Conservation (phyloP, 2,329 filamentous ascomycete genomes). For the Nannizziopsis barbatae region DNA sequence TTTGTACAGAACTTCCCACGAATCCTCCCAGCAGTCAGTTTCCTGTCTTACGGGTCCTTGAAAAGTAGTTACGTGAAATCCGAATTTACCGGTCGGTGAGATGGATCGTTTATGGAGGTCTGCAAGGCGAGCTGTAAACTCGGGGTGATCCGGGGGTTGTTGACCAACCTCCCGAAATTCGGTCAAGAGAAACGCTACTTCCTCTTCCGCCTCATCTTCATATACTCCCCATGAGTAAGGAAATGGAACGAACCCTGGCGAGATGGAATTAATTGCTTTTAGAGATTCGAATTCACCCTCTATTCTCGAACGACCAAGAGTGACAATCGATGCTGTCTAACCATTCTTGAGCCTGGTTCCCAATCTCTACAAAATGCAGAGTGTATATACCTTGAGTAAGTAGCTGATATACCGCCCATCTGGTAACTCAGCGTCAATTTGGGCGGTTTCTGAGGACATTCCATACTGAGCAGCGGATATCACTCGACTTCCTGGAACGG, state of each 20-base stretch:
- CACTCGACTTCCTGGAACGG: no score
- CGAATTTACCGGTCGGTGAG: slow-evolving; percentile 30
- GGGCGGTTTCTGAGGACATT: no score
- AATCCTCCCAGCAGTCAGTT: slow-evolving; percentile 23
- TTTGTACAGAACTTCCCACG: slow-evolving; percentile 29
- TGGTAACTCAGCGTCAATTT: no score
- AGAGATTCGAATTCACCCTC: slow-evolving; percentile 27
- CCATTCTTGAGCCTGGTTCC: no score
- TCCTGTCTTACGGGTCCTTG: slow-evolving; percentile 22
- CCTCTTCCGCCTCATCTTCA: background rate
- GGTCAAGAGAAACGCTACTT: background rate
- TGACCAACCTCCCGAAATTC: background rate
- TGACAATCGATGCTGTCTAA: no score
- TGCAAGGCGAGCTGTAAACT: slow-evolving; percentile 18
- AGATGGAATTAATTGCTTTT: slow-evolving; percentile 20
- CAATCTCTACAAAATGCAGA: no score
- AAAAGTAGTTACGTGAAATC: slow-evolving; percentile 28
- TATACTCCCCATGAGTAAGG: slow-evolving; percentile 20
- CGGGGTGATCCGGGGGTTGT: slow-evolving; percentile 16
- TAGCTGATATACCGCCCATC: no score
- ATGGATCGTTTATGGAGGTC: slow-evolving; percentile 20
- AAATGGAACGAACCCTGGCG: slow-evolving; percentile 23
- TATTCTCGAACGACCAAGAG: slow-evolving; percentile 4
- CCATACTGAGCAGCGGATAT: no score
- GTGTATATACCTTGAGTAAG: no score